phyloP scores from a whole-genome alignment of 495 filamentous ascomycete species.

The Evansstolkia leycettana region DNA sequence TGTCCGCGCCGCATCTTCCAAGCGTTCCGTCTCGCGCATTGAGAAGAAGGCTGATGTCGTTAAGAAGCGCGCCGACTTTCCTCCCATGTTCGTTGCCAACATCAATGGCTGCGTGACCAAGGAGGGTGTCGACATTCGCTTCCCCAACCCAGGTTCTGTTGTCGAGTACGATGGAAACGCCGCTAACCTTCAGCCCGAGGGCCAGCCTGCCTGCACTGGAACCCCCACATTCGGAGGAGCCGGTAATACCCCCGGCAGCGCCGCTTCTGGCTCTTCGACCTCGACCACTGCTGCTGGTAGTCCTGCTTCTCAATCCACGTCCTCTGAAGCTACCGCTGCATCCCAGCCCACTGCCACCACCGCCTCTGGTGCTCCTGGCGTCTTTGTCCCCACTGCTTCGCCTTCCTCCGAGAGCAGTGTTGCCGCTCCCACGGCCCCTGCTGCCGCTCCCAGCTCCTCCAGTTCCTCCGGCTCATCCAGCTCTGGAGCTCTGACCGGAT shows the following conservation, averaged over 20 bases:
- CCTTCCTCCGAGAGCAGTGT: conserved; percentile 4
- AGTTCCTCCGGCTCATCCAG: conserved; percentile 4
- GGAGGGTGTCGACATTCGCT: conserved; percentile 46
- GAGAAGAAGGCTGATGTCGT: conserved; percentile 11
- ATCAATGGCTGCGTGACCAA: conserved; percentile 49
- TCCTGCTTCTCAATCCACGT: conserved; percentile 1
- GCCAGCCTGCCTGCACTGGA: conserved; percentile 19
- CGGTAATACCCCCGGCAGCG: conserved; percentile 5
- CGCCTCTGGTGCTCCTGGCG: conserved; percentile 10
- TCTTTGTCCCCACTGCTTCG: conserved; percentile 3
- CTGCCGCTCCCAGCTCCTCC: conserved; percentile 7
- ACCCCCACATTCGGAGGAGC: conserved; percentile 16
- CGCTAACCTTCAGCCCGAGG: conserved; percentile 16
- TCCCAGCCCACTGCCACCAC: conserved; percentile 7
- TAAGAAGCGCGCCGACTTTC: conserved; percentile 40
- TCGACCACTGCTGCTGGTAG: conserved; percentile 6
- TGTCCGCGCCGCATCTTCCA: conserved; percentile 39
- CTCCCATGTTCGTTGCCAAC: conserved; percentile 75
- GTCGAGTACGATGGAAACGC: conserved; percentile 25
- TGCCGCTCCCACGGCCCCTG: conserved; percentile 4
- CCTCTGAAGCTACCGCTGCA: conserved; percentile 5
- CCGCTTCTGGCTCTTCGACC: conserved; percentile 1
- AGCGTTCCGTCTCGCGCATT: conserved; percentile 15
- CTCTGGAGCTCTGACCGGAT: conserved; percentile 12
- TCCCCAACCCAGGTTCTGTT: conserved; percentile 60